Evolutionary conservation across 768 basidiomycete genomes (phyloP).

Genomic region (Pleurotus djamor): DNA sequence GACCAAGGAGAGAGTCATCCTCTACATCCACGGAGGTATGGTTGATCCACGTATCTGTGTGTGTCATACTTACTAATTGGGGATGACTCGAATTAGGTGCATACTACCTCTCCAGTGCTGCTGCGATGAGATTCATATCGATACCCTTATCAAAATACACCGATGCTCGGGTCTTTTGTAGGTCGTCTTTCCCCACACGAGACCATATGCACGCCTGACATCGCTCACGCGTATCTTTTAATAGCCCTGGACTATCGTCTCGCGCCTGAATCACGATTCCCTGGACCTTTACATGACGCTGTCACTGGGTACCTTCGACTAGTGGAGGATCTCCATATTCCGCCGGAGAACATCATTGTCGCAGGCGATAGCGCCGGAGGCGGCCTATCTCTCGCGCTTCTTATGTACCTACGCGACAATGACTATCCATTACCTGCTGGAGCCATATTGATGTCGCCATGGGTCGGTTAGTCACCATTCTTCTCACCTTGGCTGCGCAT

Average conservation of each 20-base stretch:
- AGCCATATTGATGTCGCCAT: slow-evolving; percentile 89
- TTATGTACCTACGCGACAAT: slow-evolving; percentile 96
- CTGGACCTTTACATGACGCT: slow-evolving; percentile 84
- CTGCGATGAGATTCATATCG: slow-evolving; percentile 86
- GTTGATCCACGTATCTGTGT: slow-evolving; percentile 7
- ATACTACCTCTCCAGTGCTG: slow-evolving; percentile 90
- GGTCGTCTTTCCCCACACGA: slow-evolving; percentile 10
- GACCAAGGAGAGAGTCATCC: slow-evolving; percentile 76
- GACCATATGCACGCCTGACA: background rate
- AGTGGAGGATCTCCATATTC: slow-evolving; percentile 84
- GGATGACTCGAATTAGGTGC: slow-evolving; percentile 53
- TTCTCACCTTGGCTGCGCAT: background rate
- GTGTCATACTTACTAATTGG: background rate
- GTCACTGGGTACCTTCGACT: slow-evolving; percentile 86
- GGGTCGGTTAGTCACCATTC: slow-evolving; percentile 75
- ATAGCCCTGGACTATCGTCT: slow-evolving; percentile 95
- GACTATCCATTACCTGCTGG: slow-evolving; percentile 81
- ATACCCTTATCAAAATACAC: slow-evolving; percentile 89
- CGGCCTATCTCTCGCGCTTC: slow-evolving; percentile 76
- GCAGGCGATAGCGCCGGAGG: slow-evolving; percentile 96
- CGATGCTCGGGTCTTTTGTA: slow-evolving; percentile 83
- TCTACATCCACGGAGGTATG: slow-evolving; percentile 92
- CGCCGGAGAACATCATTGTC: slow-evolving; percentile 86
- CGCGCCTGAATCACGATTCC: slow-evolving; percentile 94
- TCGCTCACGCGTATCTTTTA: background rate